Percentiles rank a stretch among this genome's conserved stretches.
Conservation (phyloP, 352 stramenopile species). For the Phytophthora fragariae region DNA sequence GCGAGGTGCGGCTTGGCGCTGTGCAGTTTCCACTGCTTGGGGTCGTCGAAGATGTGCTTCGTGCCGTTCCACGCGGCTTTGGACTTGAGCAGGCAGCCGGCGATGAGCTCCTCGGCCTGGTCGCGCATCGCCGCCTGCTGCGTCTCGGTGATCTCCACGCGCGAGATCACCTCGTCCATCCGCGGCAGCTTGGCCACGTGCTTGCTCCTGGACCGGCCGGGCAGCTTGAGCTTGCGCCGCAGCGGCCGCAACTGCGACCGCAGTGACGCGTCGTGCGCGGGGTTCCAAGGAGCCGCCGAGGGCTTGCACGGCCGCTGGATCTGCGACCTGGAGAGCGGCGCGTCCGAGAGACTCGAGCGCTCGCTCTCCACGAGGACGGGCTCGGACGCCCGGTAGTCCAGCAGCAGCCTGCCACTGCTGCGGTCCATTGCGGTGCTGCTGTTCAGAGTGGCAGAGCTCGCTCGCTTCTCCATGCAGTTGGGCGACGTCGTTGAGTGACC, state of each 20-base stretch:
- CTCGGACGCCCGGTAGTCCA: constrained; percentile 44
- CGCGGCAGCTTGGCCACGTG: constrained; percentile 37
- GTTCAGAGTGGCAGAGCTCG: constrained; percentile 26
- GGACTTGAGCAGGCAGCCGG: constrained; percentile 45
- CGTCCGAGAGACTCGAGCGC: constrained; percentile 37
- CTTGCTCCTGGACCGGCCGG: constrained; percentile 32
- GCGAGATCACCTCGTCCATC: constrained; percentile 48
- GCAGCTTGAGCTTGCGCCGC: constrained; percentile 41
- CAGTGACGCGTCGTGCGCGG: background rate
- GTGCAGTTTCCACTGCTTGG: constrained; percentile 74
- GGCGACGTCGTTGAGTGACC: background rate
- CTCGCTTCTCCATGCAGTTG: constrained; percentile 22
- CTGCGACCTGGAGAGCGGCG: constrained; percentile 36
- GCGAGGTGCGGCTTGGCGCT: constrained; percentile 58
- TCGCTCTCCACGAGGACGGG: constrained; percentile 40
- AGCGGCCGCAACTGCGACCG: constrained; percentile 18
- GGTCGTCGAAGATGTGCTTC: constrained; percentile 69
- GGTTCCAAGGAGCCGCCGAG: constrained; percentile 25
- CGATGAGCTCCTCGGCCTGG: constrained; percentile 50
- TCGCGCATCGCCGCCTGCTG: constrained; percentile 43
- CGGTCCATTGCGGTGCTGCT: constrained; percentile 34
- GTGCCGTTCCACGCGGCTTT: constrained; percentile 64
- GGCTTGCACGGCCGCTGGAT: constrained; percentile 34
- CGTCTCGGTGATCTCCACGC: constrained; percentile 36
- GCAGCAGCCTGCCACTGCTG: constrained; percentile 24